phyloP scores from a whole-genome alignment of 495 filamentous ascomycete genomes.

The Bombardia bombarda region DNA sequence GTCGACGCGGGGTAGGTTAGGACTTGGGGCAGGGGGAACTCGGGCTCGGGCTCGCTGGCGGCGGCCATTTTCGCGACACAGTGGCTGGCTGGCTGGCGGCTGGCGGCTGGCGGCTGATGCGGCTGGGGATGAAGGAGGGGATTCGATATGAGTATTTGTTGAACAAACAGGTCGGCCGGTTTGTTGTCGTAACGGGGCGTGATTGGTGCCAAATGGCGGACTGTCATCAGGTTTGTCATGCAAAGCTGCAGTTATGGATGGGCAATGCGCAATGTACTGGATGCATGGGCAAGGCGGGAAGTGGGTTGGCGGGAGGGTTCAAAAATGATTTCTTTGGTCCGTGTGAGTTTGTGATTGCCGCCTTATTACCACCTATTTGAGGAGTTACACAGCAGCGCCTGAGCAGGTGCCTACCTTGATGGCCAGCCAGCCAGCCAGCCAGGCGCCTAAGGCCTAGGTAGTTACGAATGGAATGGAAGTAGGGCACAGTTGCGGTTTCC shows the following conservation, averaged over 20 bases:
- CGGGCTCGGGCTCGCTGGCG: conserved; percentile 1
- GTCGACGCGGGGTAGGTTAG: conserved; percentile 52
- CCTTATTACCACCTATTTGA: not conserved
- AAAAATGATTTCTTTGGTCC: no score
- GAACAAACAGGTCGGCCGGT: not conserved
- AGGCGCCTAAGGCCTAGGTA: no score
- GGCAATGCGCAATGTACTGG: not conserved
- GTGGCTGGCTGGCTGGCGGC: no score
- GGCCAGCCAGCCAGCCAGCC: no score
- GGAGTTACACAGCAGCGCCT: no score
- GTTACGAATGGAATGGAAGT: no score
- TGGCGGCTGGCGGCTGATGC: no score
- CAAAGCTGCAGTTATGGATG: not conserved
- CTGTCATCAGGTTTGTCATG: not conserved
- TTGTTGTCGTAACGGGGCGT: no score
- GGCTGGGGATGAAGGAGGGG: not conserved
- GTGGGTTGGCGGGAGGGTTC: not conserved
- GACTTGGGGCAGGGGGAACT: conserved; percentile 51
- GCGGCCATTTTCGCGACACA: conserved; percentile 4
- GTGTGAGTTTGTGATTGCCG: not conserved
- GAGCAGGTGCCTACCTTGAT: no score
- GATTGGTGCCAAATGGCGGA: conserved; percentile 3
- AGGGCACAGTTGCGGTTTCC: no score
- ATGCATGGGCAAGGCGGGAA: not conserved
- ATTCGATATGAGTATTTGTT: not conserved